phyloP scores from a whole-genome alignment of 305 asterid species.

The Stenogyne calaminthoides region DNA sequence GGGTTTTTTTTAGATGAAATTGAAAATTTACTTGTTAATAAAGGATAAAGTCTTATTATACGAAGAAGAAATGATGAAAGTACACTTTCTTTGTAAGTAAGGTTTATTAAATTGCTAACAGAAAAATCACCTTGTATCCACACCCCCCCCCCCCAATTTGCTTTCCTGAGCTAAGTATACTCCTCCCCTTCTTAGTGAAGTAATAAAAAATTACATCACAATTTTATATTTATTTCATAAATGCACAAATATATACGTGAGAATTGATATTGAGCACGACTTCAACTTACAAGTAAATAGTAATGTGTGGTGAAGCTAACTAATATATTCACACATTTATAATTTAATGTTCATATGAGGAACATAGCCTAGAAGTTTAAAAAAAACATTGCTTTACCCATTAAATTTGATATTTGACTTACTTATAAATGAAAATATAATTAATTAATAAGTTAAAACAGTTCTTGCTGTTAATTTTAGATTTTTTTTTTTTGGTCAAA shows the following conservation, averaged over 20 bases:
- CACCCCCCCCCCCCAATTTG: background rate
- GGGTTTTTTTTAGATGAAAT: too few relatives aligned
- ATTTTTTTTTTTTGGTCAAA: background rate
- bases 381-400: background rate
- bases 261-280: too few relatives aligned
- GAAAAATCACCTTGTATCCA: background rate
- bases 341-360: background rate
- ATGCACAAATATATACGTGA: too few relatives aligned
- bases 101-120: conserved; percentile 5
- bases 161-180: background rate
- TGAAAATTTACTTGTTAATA: background rate
- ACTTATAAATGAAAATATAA: background rate
- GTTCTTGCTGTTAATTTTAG: background rate
- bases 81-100: background rate
- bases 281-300: too few relatives aligned
- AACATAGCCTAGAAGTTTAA: background rate
- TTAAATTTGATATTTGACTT: background rate
- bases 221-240: too few relatives aligned
- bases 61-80: conserved; percentile 18
- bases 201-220: background rate
- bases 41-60: background rate
- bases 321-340: too few relatives aligned
- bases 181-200: background rate
- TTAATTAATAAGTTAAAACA: background rate
- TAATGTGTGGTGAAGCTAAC: too few relatives aligned